Evolutionary conservation across 1,139 yeast genomes (phyloP).

Genomic region (Saccharomyces hybrid): DNA sequence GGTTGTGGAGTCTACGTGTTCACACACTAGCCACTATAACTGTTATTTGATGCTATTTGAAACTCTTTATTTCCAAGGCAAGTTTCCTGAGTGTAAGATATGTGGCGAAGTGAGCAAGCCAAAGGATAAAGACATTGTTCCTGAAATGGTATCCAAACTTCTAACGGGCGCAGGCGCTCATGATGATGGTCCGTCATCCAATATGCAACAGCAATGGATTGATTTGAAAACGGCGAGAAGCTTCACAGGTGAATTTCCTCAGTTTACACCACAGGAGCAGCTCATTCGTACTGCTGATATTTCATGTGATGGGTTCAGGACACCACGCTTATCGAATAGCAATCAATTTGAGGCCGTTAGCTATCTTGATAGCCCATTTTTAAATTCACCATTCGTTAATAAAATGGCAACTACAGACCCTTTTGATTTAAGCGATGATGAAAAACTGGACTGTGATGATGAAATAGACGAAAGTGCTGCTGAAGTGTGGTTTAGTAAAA

Average conservation of each 20-base stretch:
- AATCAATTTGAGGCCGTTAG: background rate
- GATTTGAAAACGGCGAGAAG: conserved; percentile 10
- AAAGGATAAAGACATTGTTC: conserved; percentile 23
- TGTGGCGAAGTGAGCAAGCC: conserved; percentile 22
- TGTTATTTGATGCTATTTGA: conserved; percentile 22
- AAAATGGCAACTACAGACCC: background rate
- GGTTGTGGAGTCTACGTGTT: conserved; percentile 31
- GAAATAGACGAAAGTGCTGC: conserved; percentile 4
- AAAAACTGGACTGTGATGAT: background rate
- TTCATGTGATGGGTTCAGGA: conserved; percentile 23
- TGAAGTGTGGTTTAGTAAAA: conserved; percentile 8
- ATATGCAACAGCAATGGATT: conserved; percentile 15
- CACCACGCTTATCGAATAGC: conserved; percentile 1
- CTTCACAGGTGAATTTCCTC: conserved; percentile 1
- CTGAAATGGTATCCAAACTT: conserved; percentile 21
- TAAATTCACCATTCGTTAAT: background rate
- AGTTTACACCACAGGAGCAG: conserved; percentile 24
- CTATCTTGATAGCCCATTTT: background rate
- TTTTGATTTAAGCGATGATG: background rate
- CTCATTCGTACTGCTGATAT: conserved; percentile 26
- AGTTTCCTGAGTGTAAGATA: conserved; percentile 22
- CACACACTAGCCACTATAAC: conserved; percentile 26
- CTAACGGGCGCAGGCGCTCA: conserved; percentile 8
- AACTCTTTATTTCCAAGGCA: conserved; percentile 6
- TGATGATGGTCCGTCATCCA: conserved; percentile 2